Percentiles rank a stretch among this genome's conserved stretches.
phyloP scores from a whole-genome alignment of 768 basidiomycete genomes.

The Pluteus cervinus region DNA sequence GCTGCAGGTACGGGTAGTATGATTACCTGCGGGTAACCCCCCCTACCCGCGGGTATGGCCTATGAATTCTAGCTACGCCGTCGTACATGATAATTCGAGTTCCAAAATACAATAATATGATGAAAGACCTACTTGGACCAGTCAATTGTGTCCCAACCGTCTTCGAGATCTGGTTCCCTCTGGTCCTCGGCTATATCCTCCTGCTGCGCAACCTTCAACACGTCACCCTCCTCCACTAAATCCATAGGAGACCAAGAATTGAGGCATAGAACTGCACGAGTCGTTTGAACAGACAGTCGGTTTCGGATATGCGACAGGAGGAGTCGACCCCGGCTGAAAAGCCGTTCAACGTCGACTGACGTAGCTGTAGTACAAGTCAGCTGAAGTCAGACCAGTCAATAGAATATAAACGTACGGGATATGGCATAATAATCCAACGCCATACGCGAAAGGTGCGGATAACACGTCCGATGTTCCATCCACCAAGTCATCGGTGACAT shows the following conservation, averaged over 20 bases:
- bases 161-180: constrained; percentile 7
- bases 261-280: constrained; percentile 21
- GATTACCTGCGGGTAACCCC: too few relatives aligned
- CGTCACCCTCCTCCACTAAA: constrained; percentile 8
- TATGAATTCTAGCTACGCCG: too few relatives aligned
- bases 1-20: too few relatives aligned
- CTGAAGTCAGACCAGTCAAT: neutral
- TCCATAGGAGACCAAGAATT: constrained; percentile 21
- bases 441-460: neutral
- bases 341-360: neutral
- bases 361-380: neutral
- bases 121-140: too few relatives aligned
- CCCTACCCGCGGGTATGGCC: too few relatives aligned
- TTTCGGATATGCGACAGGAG: neutral
- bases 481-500: neutral
- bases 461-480: neutral
- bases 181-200: too few relatives aligned
- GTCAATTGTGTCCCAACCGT: constrained; percentile 9
- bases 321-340: neutral
- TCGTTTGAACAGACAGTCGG: constrained; percentile 18
- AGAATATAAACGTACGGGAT: neutral
- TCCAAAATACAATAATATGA: too few relatives aligned
- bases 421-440: neutral
- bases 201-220: too few relatives aligned
- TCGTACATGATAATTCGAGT: too few relatives aligned